These are phyloP conservation scores for Agapanthus africanus DNA, from an alignment of 106 monocot species.

Conservation along the genomic window DNA sequence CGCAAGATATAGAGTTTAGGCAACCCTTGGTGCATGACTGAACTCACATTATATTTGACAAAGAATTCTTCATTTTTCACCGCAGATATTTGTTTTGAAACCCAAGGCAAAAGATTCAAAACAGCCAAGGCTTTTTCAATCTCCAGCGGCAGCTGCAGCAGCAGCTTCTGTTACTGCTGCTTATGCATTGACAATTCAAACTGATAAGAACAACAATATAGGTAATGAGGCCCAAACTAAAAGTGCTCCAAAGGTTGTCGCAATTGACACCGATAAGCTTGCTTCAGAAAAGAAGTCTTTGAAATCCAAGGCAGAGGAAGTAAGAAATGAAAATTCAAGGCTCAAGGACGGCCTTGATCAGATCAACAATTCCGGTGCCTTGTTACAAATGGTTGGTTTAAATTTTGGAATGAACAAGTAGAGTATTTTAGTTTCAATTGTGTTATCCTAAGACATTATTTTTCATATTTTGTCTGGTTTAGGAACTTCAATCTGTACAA, in stretches of 20 bases:
- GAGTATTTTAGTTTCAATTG: not conserved
- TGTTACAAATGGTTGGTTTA: constrained; percentile 53
- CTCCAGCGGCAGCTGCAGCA: constrained; percentile 88
- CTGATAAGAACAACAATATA: too few relatives aligned
- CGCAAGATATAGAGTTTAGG: too few relatives aligned
- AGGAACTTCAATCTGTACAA: constrained; percentile 82
- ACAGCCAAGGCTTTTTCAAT: constrained; percentile 59
- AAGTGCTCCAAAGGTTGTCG: constrained; percentile 12
- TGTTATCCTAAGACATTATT: not conserved
- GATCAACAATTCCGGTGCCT: constrained; percentile 30
- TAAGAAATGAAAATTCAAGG: constrained; percentile 55
- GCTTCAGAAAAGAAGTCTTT: constrained; percentile 39
- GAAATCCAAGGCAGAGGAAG: constrained; percentile 45
- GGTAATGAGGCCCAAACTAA: constrained; percentile 7
- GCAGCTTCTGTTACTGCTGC: constrained; percentile 93
- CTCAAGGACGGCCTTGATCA: constrained; percentile 46
- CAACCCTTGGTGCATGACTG: too few relatives aligned
- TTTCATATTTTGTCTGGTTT: constrained; percentile 13
- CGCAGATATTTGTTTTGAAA: constrained; percentile 73
- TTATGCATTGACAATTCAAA: constrained; percentile 73
- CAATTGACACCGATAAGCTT: constrained; percentile 22
- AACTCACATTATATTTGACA: too few relatives aligned
- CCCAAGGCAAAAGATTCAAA: constrained; percentile 37
- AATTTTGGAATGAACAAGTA: not conserved
- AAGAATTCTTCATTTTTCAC: too few relatives aligned